Evolutionary conservation across 208 protist species (phyloP).

Genomic region (Leishmania aethiopica): DNA sequence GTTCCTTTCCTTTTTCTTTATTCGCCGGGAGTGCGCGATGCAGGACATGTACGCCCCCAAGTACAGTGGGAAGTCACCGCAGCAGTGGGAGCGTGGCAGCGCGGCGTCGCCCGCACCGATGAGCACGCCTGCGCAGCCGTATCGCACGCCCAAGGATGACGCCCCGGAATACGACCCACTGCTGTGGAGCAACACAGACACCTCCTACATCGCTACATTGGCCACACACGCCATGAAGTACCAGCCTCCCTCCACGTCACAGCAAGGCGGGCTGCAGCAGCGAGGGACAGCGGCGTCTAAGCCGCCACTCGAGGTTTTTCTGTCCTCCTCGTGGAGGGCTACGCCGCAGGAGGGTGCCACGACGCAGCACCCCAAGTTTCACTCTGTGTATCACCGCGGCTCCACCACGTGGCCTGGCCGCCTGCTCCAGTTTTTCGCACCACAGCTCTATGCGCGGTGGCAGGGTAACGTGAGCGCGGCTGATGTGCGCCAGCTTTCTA

Average conservation of each 20-base stretch:
- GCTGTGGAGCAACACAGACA: slow-evolving; percentile 58
- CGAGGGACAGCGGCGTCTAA: not conserved
- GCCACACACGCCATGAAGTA: slow-evolving; percentile 31
- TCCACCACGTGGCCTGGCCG: slow-evolving; percentile 18
- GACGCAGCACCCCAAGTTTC: slow-evolving; percentile 25
- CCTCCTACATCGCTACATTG: slow-evolving; percentile 58
- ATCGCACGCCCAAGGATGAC: slow-evolving; percentile 58
- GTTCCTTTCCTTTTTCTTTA: not conserved
- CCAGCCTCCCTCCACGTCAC: not conserved
- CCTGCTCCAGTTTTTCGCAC: slow-evolving; percentile 38
- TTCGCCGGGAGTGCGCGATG: not conserved
- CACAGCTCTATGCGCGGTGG: slow-evolving; percentile 38
- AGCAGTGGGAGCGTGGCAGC: not conserved
- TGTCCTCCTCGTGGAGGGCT: slow-evolving; percentile 20
- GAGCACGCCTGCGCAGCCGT: slow-evolving; percentile 1
- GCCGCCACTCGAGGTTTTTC: slow-evolving; percentile 4
- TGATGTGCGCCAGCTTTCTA: slow-evolving; percentile 32
- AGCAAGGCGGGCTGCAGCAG: not conserved
- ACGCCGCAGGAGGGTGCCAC: slow-evolving; percentile 4
- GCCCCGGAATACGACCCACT: slow-evolving; percentile 65
- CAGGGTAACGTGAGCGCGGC: slow-evolving; percentile 25
- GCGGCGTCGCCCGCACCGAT: not conserved
- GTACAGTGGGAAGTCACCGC: not conserved
- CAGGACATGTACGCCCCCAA: not conserved
- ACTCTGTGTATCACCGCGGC: slow-evolving; percentile 24